Percentiles rank a stretch among this genome's conserved stretches.
These are phyloP conservation scores for Anethum foeniculum DNA, from an alignment of 140 eudicot genomes.

Conservation along the genomic window DNA sequence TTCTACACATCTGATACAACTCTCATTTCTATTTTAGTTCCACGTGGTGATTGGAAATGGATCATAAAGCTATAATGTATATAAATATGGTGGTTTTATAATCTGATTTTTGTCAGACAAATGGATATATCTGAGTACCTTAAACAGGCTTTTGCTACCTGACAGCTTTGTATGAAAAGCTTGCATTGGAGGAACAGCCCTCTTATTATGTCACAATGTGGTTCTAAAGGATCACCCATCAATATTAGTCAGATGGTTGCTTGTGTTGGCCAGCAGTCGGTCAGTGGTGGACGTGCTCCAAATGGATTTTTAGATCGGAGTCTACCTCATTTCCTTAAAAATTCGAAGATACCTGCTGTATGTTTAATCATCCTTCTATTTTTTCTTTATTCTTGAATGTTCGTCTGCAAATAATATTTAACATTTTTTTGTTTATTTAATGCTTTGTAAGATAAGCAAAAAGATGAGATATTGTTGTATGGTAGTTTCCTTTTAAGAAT, in stretches of 20 bases:
- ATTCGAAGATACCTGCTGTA: constrained; percentile 83
- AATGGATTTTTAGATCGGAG: constrained; percentile 88
- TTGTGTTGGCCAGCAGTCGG: constrained; percentile 99
- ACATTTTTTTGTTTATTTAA: neutral
- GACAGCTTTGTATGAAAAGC: constrained; percentile 69
- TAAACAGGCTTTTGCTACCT: neutral
- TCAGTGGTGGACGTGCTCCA: constrained; percentile 96
- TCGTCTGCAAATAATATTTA: neutral
- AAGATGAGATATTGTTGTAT: neutral
- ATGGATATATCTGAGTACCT: neutral
- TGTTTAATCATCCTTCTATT: constrained; percentile 4
- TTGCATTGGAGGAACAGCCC: constrained; percentile 97
- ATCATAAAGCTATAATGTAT: neutral
- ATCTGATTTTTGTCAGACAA: neutral
- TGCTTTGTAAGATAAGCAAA: neutral
- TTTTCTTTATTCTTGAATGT: neutral
- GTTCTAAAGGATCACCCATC: constrained; percentile 97
- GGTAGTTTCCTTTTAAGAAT: neutral
- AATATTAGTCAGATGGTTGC: constrained; percentile 99
- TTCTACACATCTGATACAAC: neutral
- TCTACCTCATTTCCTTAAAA: constrained; percentile 82
- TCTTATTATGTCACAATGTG: constrained; percentile 95
- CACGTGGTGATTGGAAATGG: neutral
- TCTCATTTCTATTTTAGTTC: neutral
- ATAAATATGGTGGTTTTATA: neutral